A percentile compares a stretch with the other conserved stretches of the same genome.
phyloP scores from a whole-genome alignment of 179 eudicot genomes.

The Corrigiola litoralis region DNA sequence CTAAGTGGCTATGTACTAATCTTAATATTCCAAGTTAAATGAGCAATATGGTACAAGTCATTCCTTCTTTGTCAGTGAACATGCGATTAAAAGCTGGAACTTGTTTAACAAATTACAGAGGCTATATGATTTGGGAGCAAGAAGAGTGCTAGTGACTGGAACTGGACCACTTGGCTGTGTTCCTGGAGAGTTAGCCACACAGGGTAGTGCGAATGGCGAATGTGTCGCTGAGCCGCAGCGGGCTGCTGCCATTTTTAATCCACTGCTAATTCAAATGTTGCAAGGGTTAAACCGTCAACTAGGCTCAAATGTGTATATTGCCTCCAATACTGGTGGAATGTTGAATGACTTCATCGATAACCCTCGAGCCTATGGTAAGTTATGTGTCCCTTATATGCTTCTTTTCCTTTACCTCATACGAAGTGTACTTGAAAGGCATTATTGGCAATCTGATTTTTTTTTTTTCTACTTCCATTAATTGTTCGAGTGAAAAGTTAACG shows the following conservation, averaged over 20 bases:
- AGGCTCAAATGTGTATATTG: constrained; percentile 33
- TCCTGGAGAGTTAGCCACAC: constrained; percentile 33
- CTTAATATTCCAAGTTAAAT: too few relatives aligned
- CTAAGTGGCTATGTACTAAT: too few relatives aligned
- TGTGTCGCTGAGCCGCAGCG: constrained; percentile 31
- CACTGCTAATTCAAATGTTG: constrained; percentile 28
- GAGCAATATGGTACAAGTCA: too few relatives aligned
- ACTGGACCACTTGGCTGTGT: constrained; percentile 47
- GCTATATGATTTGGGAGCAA: constrained; percentile 36
- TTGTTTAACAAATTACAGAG: too few relatives aligned
- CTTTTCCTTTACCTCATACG: background rate
- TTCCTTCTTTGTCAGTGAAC: too few relatives aligned
- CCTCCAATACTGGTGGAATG: constrained; percentile 31
- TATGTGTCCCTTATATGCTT: background rate
- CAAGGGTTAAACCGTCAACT: constrained; percentile 23
- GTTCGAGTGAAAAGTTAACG: too few relatives aligned
- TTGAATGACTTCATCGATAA: constrained; percentile 28
- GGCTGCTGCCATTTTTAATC: constrained; percentile 34
- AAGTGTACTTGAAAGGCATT: too few relatives aligned
- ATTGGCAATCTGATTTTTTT: too few relatives aligned
- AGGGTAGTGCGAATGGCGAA: constrained; percentile 21
- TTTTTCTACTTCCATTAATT: too few relatives aligned
- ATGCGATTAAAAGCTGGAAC: too few relatives aligned
- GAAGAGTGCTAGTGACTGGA: constrained; percentile 39
- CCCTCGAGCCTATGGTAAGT: constrained; percentile 34